phyloP scores from a whole-genome alignment of 2,329 filamentous ascomycete species.

The Scedosporium minutisporum region DNA sequence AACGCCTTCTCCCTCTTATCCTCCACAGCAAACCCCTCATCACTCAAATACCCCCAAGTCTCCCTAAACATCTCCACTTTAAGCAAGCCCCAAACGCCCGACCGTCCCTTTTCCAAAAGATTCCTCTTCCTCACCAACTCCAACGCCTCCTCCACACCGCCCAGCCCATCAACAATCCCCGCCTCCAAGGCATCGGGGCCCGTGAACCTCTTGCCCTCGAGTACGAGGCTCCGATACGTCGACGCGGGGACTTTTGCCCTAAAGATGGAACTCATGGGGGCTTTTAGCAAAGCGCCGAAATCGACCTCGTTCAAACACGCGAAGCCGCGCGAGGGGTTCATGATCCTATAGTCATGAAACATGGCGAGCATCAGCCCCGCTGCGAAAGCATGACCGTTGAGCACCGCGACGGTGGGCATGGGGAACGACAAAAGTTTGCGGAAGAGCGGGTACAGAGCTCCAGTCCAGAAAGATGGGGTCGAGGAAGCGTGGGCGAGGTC shows the following conservation, averaged over 20 bases:
- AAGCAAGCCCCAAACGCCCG: constrained; percentile 58
- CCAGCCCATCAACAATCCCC: constrained; percentile 60
- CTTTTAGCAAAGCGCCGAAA: constrained; percentile 64
- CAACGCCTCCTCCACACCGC: constrained; percentile 54
- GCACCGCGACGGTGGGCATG: constrained; percentile 71
- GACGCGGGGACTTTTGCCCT: constrained; percentile 52
- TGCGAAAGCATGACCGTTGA: constrained; percentile 76
- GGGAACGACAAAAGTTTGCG: constrained; percentile 39
- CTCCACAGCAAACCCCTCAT: constrained; percentile 36
- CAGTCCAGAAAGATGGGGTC: constrained; percentile 51
- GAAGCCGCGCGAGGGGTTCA: constrained; percentile 61
- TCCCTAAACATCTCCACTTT: constrained; percentile 71
- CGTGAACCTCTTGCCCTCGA: constrained; percentile 63
- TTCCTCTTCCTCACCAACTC: constrained; percentile 48
- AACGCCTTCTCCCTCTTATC: constrained; percentile 36
- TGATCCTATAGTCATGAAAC: constrained; percentile 75
- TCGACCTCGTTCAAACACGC: constrained; percentile 75
- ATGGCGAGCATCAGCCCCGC: constrained; percentile 74
- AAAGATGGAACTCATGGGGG: constrained; percentile 68
- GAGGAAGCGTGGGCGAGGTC: constrained; percentile 58
- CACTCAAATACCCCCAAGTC: constrained; percentile 47
- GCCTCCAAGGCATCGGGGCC: constrained; percentile 52
- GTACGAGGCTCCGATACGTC: constrained; percentile 53
- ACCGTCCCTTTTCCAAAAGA: constrained; percentile 51
- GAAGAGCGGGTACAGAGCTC: constrained; percentile 13